These are phyloP conservation scores for Saussurea involucrata DNA, from an alignment of 129 eudicot species.

Conservation along the genomic window DNA sequence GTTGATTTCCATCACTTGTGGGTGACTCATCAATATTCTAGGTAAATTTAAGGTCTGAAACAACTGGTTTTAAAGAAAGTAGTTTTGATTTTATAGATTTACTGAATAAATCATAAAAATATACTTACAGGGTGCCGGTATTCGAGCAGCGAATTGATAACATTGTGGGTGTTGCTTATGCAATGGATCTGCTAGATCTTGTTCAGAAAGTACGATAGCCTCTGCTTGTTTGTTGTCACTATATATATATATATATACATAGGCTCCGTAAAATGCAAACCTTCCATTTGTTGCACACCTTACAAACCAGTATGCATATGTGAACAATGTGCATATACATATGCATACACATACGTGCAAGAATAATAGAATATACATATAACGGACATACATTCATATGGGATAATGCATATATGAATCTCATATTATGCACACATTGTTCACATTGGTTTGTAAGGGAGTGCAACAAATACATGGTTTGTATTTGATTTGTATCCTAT, in stretches of 20 bases:
- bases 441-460: no score
- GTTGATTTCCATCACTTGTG: slow-evolving; percentile 65
- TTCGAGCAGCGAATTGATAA: slow-evolving; percentile 77
- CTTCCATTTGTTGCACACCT: no score
- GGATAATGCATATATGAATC: no score
- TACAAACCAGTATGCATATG: no score
- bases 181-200: slow-evolving; percentile 72
- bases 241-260: background rate
- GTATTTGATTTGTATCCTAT: no score
- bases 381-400: no score
- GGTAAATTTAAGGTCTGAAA: slow-evolving; percentile 29
- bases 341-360: no score
- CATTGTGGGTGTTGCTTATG: slow-evolving; percentile 71
- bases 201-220: slow-evolving; percentile 45
- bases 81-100: background rate
- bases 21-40: slow-evolving; percentile 75
- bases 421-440: no score
- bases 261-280: no score
- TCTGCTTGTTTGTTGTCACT: background rate
- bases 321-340: no score
- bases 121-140: slow-evolving; percentile 57
- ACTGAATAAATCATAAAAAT: background rate
- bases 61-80: background rate
- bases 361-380: no score
- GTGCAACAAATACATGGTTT: no score